These are phyloP conservation scores for Pyrenochaeta sp. DNA, from an alignment of 2,329 filamentous ascomycete genomes.

Conservation along the genomic window DNA sequence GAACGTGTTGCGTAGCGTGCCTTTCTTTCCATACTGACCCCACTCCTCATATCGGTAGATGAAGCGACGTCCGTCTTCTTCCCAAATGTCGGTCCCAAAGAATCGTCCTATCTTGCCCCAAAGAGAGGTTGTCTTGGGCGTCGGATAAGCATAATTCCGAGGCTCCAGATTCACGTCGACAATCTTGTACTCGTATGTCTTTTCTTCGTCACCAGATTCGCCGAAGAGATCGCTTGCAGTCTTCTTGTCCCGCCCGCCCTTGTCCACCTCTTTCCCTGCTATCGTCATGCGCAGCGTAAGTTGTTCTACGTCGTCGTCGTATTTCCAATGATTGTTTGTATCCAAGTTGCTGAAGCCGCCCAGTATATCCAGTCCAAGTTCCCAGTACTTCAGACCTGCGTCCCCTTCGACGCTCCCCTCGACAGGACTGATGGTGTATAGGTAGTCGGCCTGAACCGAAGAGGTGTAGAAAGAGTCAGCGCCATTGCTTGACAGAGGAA, in stretches of 20 bases:
- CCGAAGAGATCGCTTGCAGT: conserved; percentile 30
- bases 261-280: conserved; percentile 22
- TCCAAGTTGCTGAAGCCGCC: conserved; percentile 24
- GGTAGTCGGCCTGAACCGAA: conserved; percentile 24
- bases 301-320: conserved; percentile 29
- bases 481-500: too few relatives aligned
- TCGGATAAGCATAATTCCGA: conserved; percentile 30
- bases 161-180: conserved; percentile 29
- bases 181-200: conserved; percentile 33
- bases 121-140: conserved; percentile 11
- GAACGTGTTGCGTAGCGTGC: conserved; percentile 34
- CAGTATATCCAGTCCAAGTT: conserved; percentile 39
- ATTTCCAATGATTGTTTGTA: conserved; percentile 21
- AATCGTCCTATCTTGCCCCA: conserved; percentile 31
- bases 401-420: conserved; percentile 16
- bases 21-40: conserved; percentile 40
- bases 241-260: conserved; percentile 9
- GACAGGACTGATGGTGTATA: conserved; percentile 26
- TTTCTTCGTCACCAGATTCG: conserved; percentile 17
- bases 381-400: conserved; percentile 31
- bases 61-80: conserved; percentile 29
- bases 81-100: conserved; percentile 38
- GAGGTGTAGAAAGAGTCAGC: too few relatives aligned
- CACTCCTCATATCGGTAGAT: conserved; percentile 38
- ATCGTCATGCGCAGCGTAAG: conserved; percentile 37